These are phyloP conservation scores for Monosporozyma servazzii DNA, from an alignment of 805 yeast genomes.

Conservation along the genomic window DNA sequence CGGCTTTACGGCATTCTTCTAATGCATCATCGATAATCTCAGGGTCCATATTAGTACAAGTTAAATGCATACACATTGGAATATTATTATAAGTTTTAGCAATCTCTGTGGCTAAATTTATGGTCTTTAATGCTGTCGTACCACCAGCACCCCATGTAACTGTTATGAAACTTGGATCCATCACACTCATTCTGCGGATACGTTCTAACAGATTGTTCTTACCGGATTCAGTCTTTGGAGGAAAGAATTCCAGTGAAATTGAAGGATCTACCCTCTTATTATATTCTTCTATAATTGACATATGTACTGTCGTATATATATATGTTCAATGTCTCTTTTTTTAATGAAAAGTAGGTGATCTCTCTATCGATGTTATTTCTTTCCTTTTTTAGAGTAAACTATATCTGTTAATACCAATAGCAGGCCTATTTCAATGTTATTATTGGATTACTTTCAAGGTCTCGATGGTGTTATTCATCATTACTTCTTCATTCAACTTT, in stretches of 20 bases:
- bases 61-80: slow-evolving; percentile 90
- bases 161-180: slow-evolving; percentile 84
- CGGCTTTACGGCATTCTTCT: slow-evolving; percentile 56
- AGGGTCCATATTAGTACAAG: slow-evolving; percentile 88
- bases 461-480: background rate
- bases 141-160: slow-evolving; percentile 99
- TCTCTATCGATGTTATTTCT: too few relatives aligned
- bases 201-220: slow-evolving; percentile 76
- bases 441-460: background rate
- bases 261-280: slow-evolving; percentile 43
- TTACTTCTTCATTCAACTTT: background rate
- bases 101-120: slow-evolving; percentile 73
- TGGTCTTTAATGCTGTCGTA: slow-evolving; percentile 75
- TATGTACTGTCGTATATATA: background rate
- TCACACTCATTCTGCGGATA: slow-evolving; percentile 75
- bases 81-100: slow-evolving; percentile 57
- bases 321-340: background rate
- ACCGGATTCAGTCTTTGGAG: slow-evolving; percentile 92
- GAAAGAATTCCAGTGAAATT: slow-evolving; percentile 90
- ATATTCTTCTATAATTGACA: slow-evolving; percentile 41
- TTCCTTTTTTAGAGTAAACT: background rate
- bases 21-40: slow-evolving; percentile 73
- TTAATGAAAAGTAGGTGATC: too few relatives aligned
- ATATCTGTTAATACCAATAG: background rate
- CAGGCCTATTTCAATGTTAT: background rate